Evolutionary conservation across 768 basidiomycete genomes (phyloP).

Genomic region (Lentinus tigrinus): DNA sequence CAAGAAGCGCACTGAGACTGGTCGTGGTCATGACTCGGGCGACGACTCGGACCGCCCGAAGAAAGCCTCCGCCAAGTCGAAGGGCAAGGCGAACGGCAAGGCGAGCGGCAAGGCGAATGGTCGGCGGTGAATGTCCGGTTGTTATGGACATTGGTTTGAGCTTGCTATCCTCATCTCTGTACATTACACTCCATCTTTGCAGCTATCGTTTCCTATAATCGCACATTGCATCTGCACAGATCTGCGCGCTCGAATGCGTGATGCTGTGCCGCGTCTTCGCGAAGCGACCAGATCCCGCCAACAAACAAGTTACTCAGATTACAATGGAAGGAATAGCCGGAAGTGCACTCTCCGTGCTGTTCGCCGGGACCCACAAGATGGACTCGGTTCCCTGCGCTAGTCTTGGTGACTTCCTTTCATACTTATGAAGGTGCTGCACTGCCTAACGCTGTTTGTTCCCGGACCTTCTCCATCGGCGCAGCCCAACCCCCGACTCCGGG

Average conservation of each 20-base stretch:
- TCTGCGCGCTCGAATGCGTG: not conserved
- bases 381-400: too few species aligned
- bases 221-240: not conserved
- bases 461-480: too few species aligned
- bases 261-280: too few species aligned
- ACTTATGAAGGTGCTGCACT: too few species aligned
- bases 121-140: constrained; percentile 12
- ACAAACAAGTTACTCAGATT: too few species aligned
- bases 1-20: constrained; percentile 40
- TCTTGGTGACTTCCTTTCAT: too few species aligned
- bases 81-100: constrained; percentile 28
- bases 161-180: not conserved
- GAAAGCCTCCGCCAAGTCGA: constrained; percentile 33
- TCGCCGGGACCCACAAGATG: too few species aligned
- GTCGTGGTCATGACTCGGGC: constrained; percentile 36
- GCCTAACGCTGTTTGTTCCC: too few species aligned
- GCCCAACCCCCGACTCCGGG: too few species aligned
- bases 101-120: constrained; percentile 29
- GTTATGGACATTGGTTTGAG: not conserved
- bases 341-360: too few species aligned
- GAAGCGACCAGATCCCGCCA: too few species aligned
- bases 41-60: constrained; percentile 43
- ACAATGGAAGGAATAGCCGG: too few species aligned
- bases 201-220: not conserved
- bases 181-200: not conserved